Evolutionary conservation across 176 grass and related monocot genomes (phyloP), one percentile per base, ranked within the genome.

Genomic region (Typha latifolia): DNA sequence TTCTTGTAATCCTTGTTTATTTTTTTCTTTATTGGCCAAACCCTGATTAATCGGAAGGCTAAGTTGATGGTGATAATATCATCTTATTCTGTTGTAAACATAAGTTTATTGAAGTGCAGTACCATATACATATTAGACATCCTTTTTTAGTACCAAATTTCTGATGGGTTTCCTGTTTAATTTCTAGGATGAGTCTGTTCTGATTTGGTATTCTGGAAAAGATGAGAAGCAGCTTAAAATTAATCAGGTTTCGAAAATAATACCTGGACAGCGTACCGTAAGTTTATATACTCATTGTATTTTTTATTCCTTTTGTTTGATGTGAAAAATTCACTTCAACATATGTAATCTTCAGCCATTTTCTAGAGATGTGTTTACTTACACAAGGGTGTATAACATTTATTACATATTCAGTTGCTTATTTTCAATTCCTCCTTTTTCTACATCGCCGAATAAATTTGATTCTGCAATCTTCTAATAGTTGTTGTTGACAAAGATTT

Each of bases 241-340:
- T 69, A 78, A 72, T 68, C 85, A 85, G 63, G 85, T 93, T 74
- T 93, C 84, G 49, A 88, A 77, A 81, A 88, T 92, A 62, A 78
- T 92, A 82, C 84, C 89, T 72, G 89, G 84, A 67, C 89, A 92
- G 12, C 72, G 76, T 66, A 93, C 89, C 24, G 82, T 93, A 84
- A 78, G 85, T 82, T 32, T 23, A 11, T 74, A 23, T 59, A 59
- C 8, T 19, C 18, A 6, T 19, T 59, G 6, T n/a, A 10, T 2
- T 59, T 59, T 59, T 21, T 2, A 37, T 79, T 76, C 7, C 23
- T 16, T 32, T 32, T 64, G 7, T 32, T 64, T 43, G 24, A 32
- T 74, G 47, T 24, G 13, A 48, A 68, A 62, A 37, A 61, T 66
- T 31, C 37, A 14, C 29, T 32, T 64, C 2, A 6, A 59, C 6